Evolutionary conservation across 1,284 basidiomycete species (phyloP).

Genomic region (Tremellales sp.): DNA sequence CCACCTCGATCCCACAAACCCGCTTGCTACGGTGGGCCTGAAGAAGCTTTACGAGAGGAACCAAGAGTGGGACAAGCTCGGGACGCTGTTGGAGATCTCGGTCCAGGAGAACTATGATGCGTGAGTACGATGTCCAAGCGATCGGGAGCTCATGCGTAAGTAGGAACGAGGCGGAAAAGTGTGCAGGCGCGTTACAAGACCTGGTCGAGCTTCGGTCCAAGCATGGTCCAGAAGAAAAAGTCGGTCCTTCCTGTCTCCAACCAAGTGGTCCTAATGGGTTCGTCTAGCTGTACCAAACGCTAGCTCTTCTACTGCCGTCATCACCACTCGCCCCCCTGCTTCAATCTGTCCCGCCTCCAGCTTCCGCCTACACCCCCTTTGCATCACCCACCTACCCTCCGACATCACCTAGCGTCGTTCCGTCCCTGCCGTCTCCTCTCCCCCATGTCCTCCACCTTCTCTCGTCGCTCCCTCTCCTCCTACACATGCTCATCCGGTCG

Average conservation of each 20-base stretch:
- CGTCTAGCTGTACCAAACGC: constrained; percentile 61
- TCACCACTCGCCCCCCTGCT: constrained; percentile 66
- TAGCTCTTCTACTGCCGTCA: constrained; percentile 69
- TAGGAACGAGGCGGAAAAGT: constrained; percentile 73
- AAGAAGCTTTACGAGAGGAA: constrained; percentile 67
- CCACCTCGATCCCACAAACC: constrained; percentile 59
- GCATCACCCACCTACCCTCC: constrained; percentile 58
- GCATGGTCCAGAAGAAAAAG: constrained; percentile 61
- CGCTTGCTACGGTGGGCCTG: constrained; percentile 68
- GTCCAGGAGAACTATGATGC: constrained; percentile 57
- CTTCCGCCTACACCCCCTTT: constrained; percentile 40
- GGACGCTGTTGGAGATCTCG: constrained; percentile 55
- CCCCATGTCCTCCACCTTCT: constrained; percentile 48
- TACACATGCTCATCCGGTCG: constrained; percentile 46
- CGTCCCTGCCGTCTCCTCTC: constrained; percentile 44
- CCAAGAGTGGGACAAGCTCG: constrained; percentile 61
- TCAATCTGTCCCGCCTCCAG: constrained; percentile 61
- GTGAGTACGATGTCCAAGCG: constrained; percentile 51
- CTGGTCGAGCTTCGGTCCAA: constrained; percentile 63
- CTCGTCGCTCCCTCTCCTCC: constrained; percentile 51
- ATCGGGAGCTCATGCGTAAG: constrained; percentile 2
- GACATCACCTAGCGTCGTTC: constrained; percentile 54
- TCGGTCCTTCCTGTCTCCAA: constrained; percentile 31
- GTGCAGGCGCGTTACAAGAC: constrained; percentile 73
- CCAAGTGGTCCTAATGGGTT: constrained; percentile 1